Conservation (phyloP, 345 rosid genomes). For the Bretschneidera sinensis region DNA sequence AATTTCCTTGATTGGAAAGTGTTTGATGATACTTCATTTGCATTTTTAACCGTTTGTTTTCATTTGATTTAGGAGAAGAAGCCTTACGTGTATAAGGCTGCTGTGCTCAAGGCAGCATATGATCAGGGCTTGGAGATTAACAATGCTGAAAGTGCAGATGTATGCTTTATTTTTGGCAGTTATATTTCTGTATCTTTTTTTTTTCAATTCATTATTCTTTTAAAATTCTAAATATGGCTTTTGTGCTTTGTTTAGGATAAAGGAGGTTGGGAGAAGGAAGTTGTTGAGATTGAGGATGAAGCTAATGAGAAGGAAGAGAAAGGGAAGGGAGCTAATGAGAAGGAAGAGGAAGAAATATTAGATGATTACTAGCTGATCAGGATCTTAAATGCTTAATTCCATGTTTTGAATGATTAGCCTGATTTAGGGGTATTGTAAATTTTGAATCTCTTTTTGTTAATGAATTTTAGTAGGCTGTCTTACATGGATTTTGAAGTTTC, state of each 20-base stretch:
- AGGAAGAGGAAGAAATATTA: slow-evolving; percentile 31
- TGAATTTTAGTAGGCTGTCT: slow-evolving; percentile 4
- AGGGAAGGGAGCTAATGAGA: slow-evolving; percentile 16
- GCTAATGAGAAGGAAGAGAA: slow-evolving; percentile 7
- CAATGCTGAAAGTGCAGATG: slow-evolving; percentile 37
- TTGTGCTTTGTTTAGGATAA: slow-evolving; percentile 33
- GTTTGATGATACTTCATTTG: background rate
- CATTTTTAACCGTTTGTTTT: background rate
- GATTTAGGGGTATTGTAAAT: slow-evolving; percentile 15
- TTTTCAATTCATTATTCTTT: background rate
- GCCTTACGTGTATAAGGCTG: slow-evolving; percentile 62
- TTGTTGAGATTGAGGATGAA: slow-evolving; percentile 16
- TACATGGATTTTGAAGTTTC: slow-evolving; percentile 6
- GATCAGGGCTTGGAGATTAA: slow-evolving; percentile 38
- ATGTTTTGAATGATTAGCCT: background rate
- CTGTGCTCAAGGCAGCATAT: slow-evolving; percentile 65
- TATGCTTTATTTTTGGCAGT: slow-evolving; percentile 7
- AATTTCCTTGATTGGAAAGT: background rate
- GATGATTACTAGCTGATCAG: slow-evolving; percentile 30
- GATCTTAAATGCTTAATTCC: background rate
- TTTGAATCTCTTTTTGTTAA: slow-evolving; percentile 4
- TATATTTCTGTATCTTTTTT: background rate
- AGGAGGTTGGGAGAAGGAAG: slow-evolving; percentile 32
- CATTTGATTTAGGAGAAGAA: slow-evolving; percentile 56
- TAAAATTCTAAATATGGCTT: background rate